Percentiles rank a stretch among this genome's conserved stretches.
These are phyloP conservation scores for Macrocystidia cucumis DNA, from an alignment of 1,284 basidiomycete genomes.

Conservation along the genomic window DNA sequence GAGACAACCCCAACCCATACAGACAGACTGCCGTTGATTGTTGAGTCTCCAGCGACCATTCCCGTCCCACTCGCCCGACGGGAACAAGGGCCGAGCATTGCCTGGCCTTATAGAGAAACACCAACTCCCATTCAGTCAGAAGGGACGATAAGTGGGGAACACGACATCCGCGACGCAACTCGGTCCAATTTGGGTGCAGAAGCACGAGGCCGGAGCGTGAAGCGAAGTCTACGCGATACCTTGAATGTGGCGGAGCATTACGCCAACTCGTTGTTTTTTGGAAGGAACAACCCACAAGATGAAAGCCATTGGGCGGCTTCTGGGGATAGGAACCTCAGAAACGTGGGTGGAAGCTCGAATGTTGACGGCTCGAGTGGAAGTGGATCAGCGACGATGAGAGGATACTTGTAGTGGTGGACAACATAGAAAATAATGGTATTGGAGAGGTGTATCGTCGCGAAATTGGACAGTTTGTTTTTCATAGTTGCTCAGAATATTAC, in stretches of 20 bases:
- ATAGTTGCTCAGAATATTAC: too few species aligned
- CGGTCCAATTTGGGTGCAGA: conserved; percentile 33
- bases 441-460: conserved; percentile 32
- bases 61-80: conserved; percentile 2
- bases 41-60: conserved; percentile 1
- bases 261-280: conserved; percentile 56
- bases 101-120: conserved; percentile 28
- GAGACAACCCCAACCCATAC: conserved; percentile 1
- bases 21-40: not conserved
- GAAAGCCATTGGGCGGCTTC: conserved; percentile 12
- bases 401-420: not conserved
- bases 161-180: conserved; percentile 33
- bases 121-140: conserved; percentile 8
- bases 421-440: conserved; percentile 12
- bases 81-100: too few species aligned
- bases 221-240: conserved; percentile 56
- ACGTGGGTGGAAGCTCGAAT: conserved; percentile 9
- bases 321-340: conserved; percentile 6
- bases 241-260: conserved; percentile 62
- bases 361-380: conserved; percentile 8
- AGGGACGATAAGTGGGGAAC: too few species aligned
- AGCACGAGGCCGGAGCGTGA: conserved; percentile 43
- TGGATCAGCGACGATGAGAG: conserved; percentile 1
- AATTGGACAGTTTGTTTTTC: too few species aligned
- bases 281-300: conserved; percentile 21